Base-by-base conservation (phyloP, 345 rosid species). In the Microthlaspi erraticum region DNA sequence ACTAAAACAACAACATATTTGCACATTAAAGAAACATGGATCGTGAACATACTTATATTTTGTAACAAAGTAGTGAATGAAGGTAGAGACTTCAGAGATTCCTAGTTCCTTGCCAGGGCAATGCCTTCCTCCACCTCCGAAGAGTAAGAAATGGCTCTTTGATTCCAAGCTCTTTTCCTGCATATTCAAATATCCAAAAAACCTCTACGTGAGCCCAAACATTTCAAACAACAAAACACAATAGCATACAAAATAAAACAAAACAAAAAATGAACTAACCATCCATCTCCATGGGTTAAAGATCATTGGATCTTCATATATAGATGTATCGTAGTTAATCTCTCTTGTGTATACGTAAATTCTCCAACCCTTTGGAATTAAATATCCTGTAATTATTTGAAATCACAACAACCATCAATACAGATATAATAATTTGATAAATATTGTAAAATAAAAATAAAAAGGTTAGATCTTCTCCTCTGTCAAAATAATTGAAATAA, bases 221-320 rank as follows among this genome's bases (percentile, higher is more conserved):
- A 36, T 65, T 52, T 60, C 49, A 18, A 44, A 23, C 45, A 65
- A 29, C 7, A 17, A 32, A 55, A 53, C 10, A 63, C 10, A 44
- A 41, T 17, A 51, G 48, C 29, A n/a, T n/a, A 61, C 1, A 20
- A 36, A 13, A 17, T n/a, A 19, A 13, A 46, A 11, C 13, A 14
- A 7, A 4, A 23, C 5, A 37, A 8, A 16, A 44, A 54, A 6
- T 66, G 20, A 2, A 63, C 79, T 70, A 55, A 76, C 97, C 93
- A 89, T 77, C 97, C 98, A 93, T 86, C 97, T 88, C 97, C 94
- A 93, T 49, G 98, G 98, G 80, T 87, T 93, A 81, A 93, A 90
- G 52, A 75, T 52, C 20, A 84, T 78, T 20, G 96, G 94, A 44
- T 91, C 97, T 9, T 88, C 84, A 72, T 87, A 91, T 0, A 81